Conservation (phyloP, 2,329 filamentous ascomycete genomes). For the Mycosphaerelloides madeirae region DNA sequence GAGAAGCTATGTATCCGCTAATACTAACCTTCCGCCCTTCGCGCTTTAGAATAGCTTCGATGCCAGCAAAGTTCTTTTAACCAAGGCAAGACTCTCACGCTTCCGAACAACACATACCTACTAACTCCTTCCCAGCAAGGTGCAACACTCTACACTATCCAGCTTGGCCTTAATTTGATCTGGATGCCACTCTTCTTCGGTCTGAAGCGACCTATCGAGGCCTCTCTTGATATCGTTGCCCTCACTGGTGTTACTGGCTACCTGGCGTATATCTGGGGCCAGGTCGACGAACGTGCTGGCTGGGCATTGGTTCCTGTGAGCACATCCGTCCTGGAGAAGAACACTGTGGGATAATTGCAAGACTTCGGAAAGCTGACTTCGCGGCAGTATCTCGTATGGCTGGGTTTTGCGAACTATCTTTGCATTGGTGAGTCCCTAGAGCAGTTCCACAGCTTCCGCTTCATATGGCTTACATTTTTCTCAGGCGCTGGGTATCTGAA, state of each 20-base stretch:
- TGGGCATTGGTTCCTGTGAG: constrained; percentile 63
- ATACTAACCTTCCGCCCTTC: too few relatives aligned
- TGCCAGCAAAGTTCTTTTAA: constrained; percentile 52
- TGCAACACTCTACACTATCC: constrained; percentile 77
- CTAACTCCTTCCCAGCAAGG: constrained; percentile 43
- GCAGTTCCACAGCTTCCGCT: too few relatives aligned
- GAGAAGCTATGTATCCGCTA: too few relatives aligned
- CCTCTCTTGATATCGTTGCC: constrained; percentile 68
- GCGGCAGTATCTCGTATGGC: constrained; percentile 67
- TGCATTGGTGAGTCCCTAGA: constrained; percentile 36
- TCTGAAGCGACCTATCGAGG: constrained; percentile 66
- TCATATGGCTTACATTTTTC: not conserved
- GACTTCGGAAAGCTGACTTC: too few relatives aligned
- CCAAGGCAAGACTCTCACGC: constrained; percentile 43
- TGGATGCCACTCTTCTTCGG: constrained; percentile 95
- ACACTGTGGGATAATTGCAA: too few relatives aligned
- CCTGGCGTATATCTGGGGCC: constrained; percentile 69
- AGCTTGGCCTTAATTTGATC: constrained; percentile 76
- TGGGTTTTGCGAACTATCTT: constrained; percentile 82
- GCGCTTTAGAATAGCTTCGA: constrained; percentile 56
- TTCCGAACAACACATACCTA: not conserved
- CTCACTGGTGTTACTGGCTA: constrained; percentile 69
- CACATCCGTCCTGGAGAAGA: too few relatives aligned
- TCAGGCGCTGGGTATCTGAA: constrained; percentile 42
- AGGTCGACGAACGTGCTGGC: constrained; percentile 66